phyloP scores from a whole-genome alignment of 2,329 filamentous ascomycete genomes.

The Trichophyton mentagrophytes region DNA sequence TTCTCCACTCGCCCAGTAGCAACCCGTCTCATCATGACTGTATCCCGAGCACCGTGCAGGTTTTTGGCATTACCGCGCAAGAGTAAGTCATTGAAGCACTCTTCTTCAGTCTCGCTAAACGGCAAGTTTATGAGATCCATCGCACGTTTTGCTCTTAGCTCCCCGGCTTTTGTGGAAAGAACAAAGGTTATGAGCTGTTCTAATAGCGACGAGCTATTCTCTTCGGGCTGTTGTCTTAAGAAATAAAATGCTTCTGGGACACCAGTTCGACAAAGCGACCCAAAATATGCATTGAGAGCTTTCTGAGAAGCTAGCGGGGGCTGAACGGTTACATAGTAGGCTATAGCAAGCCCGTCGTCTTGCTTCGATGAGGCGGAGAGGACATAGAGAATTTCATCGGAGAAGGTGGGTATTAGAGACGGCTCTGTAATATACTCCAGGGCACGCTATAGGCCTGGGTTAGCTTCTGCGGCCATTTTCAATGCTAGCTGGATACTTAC shows the following conservation, averaged over 20 bases:
- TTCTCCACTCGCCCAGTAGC: constrained; percentile 45
- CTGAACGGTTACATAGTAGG: constrained; percentile 65
- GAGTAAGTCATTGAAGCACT: constrained; percentile 60
- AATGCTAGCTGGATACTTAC: constrained; percentile 28
- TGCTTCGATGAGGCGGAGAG: constrained; percentile 50
- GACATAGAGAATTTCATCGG: constrained; percentile 64
- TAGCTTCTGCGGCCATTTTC: background rate
- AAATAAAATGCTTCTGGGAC: constrained; percentile 64
- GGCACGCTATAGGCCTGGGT: constrained; percentile 38
- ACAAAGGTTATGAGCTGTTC: constrained; percentile 51
- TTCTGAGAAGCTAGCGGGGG: constrained; percentile 55
- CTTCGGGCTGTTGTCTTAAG: constrained; percentile 50
- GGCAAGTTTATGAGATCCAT: constrained; percentile 62
- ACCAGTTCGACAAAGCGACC: constrained; percentile 53
- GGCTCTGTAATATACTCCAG: constrained; percentile 68
- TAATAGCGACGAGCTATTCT: constrained; percentile 52
- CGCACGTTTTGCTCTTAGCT: constrained; percentile 41
- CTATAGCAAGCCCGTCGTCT: constrained; percentile 55
- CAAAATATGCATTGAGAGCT: constrained; percentile 55
- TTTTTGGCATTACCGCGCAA: constrained; percentile 51
- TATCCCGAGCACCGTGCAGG: constrained; percentile 56
- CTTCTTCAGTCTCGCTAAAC: constrained; percentile 56
- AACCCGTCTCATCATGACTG: constrained; percentile 59
- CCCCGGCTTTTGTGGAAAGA: constrained; percentile 32
- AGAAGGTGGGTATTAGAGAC: constrained; percentile 65